Evolutionary conservation across 306 rosid species (phyloP).

Genomic region (Vigna radiata): DNA sequence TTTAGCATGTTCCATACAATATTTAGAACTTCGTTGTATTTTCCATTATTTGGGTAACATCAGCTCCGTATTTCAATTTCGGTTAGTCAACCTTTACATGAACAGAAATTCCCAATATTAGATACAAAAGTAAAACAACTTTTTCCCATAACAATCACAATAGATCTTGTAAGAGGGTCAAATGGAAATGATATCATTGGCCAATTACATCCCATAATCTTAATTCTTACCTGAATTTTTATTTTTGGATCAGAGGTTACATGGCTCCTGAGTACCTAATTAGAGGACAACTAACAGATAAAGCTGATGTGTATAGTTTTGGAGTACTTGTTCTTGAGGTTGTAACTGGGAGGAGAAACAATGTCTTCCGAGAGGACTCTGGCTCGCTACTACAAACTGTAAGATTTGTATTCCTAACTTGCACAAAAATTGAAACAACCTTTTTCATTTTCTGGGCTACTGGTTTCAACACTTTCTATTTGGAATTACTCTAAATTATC

Average conservation of each 20-base stretch:
- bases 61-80: neutral
- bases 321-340: conserved; percentile 90
- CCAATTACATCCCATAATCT: too few species aligned
- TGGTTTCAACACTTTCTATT: neutral
- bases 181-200: neutral
- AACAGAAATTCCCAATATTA: neutral
- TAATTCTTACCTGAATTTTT: neutral
- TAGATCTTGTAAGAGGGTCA: neutral
- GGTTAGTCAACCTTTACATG: neutral
- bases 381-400: conserved; percentile 77
- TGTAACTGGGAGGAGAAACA: conserved; percentile 72
- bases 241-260: conserved; percentile 63
- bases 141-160: neutral
- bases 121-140: neutral
- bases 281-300: conserved; percentile 88
- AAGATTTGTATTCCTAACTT: conserved; percentile 34
- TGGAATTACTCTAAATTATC: neutral
- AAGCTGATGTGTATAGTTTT: conserved; percentile 82
- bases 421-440: conserved; percentile 23
- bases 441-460: neutral
- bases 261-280: conserved; percentile 94
- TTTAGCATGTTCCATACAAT: neutral
- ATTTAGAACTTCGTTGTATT: neutral
- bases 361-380: conserved; percentile 62
- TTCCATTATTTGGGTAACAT: neutral